Conservation (phyloP, 2,329 filamentous ascomycete genomes). For the Colletotrichum magnum region DNA sequence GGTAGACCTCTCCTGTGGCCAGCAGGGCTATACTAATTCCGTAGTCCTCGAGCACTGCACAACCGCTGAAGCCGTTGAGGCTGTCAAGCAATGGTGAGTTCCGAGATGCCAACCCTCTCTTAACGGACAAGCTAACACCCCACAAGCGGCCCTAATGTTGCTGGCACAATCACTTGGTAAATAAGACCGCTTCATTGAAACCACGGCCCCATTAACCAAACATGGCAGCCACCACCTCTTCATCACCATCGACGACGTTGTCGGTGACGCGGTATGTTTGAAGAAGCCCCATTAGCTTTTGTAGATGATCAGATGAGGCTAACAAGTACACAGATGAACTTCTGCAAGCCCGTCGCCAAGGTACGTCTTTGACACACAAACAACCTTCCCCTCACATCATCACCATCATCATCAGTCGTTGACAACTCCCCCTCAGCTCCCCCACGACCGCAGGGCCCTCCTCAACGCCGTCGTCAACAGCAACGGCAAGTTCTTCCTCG, state of each 20-base stretch:
- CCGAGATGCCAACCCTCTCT: too few species aligned
- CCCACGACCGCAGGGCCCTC: slow-evolving; percentile 80
- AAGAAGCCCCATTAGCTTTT: background rate
- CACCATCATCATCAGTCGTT: background rate
- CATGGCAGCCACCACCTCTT: slow-evolving; percentile 82
- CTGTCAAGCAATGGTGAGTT: slow-evolving; percentile 63
- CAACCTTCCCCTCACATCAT: background rate
- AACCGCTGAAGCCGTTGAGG: slow-evolving; percentile 83
- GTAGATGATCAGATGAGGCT: background rate
- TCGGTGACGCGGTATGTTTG: slow-evolving; percentile 64
- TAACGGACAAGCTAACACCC: slow-evolving; percentile 47
- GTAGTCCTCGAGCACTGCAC: slow-evolving; percentile 86
- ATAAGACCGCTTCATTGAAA: slow-evolving; percentile 12
- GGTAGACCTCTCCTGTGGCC: background rate
- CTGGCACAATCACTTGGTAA: slow-evolving; percentile 54
- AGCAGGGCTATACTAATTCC: background rate
- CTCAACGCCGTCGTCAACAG: slow-evolving; percentile 74
- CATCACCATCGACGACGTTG: slow-evolving; percentile 80
- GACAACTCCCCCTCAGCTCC: slow-evolving; percentile 47
- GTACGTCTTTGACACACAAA: slow-evolving; percentile 50
- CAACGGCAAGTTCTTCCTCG: slow-evolving; percentile 80
- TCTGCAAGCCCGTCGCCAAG: slow-evolving; percentile 85
- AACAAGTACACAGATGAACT: slow-evolving; percentile 57
- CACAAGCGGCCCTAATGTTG: slow-evolving; percentile 82
- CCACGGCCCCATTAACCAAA: background rate